phyloP scores from a whole-genome alignment of 352 stramenopile genomes.

The Globisporangium nagaii region DNA sequence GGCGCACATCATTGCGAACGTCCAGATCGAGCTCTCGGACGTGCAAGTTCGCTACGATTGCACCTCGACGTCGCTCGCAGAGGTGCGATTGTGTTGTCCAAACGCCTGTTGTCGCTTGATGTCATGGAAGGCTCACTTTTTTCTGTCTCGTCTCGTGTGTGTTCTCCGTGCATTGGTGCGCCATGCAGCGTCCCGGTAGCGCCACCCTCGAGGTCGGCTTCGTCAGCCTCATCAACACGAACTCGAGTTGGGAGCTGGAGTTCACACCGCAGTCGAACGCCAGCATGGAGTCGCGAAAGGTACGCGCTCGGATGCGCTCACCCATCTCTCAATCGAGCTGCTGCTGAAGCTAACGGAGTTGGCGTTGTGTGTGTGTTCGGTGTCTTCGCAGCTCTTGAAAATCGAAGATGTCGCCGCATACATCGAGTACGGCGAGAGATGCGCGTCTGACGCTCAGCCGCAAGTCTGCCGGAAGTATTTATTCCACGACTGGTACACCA shows the following conservation, averaged over 20 bases:
- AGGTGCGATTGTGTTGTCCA: constrained; percentile 24
- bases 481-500: constrained; percentile 81
- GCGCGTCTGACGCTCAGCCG: not conserved
- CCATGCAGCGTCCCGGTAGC: constrained; percentile 47
- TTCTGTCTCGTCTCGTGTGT: not conserved
- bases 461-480: constrained; percentile 55
- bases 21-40: constrained; percentile 80
- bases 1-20: constrained; percentile 81
- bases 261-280: constrained; percentile 74
- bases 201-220: constrained; percentile 60
- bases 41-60: constrained; percentile 85
- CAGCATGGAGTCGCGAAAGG: constrained; percentile 77
- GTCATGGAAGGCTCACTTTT: too few relatives aligned
- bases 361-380: not conserved
- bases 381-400: constrained; percentile 41
- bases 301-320: too few relatives aligned
- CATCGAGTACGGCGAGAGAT: constrained; percentile 48
- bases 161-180: too few relatives aligned
- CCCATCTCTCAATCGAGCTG: too few relatives aligned
- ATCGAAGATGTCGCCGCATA: constrained; percentile 64
- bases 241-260: constrained; percentile 67
- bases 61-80: constrained; percentile 44
- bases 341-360: constrained; percentile 4
- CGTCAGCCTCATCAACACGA: constrained; percentile 69
- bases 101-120: not conserved